phyloP scores from a whole-genome alignment of 2,329 filamentous ascomycete genomes.

The Thielaviopsis ethacetica region DNA sequence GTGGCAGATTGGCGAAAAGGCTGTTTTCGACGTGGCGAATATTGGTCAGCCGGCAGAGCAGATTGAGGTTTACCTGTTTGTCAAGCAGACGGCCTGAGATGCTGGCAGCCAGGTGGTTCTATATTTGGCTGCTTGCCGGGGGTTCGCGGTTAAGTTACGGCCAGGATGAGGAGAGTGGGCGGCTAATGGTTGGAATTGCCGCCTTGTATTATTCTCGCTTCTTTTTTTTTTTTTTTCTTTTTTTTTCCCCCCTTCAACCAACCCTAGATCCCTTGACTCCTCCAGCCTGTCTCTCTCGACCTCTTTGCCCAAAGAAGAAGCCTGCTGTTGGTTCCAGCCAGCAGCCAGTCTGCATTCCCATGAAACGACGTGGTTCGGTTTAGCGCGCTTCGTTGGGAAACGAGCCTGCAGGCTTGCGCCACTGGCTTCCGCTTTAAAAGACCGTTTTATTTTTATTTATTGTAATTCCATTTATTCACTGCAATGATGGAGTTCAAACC shows the following conservation, averaged over 20 bases:
- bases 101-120: not conserved
- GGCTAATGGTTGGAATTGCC: not conserved
- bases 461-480: too few relatives aligned
- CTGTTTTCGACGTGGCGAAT: slow-evolving; percentile 28
- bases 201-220: not conserved
- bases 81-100: slow-evolving; percentile 12
- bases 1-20: slow-evolving; percentile 28
- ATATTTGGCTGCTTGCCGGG: not conserved
- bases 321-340: too few relatives aligned
- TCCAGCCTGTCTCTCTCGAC: too few relatives aligned
- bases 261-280: too few relatives aligned
- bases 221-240: not conserved
- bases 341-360: too few relatives aligned
- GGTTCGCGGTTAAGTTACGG: not conserved
- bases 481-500: too few relatives aligned
- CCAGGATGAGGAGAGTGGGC: not conserved
- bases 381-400: too few relatives aligned
- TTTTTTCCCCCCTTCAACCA: not conserved
- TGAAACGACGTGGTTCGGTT: too few relatives aligned
- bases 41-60: slow-evolving; percentile 27
- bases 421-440: too few relatives aligned
- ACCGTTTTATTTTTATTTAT: too few relatives aligned
- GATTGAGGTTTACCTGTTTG: slow-evolving; percentile 37
- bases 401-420: too few relatives aligned
- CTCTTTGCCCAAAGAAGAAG: too few relatives aligned